Base-by-base conservation (phyloP, 352 stramenopile genomes). In the Lagenidium sp. region DNA sequence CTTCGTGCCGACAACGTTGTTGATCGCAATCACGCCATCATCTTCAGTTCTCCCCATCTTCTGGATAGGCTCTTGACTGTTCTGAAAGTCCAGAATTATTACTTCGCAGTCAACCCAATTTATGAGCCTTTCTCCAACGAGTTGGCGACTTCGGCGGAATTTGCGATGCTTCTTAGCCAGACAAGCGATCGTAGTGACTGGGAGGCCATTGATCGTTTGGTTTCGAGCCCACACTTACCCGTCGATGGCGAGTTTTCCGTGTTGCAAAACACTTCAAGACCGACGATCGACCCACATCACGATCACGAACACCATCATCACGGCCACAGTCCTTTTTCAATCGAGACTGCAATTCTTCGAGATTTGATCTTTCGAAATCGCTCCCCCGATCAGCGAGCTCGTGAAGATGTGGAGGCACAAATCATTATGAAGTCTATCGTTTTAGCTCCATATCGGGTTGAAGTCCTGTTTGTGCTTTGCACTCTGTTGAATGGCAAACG, bases 401-500 rank as follows among this genome's bases (percentile, higher is more conserved):
- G 59, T n/a, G 77, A 89, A 56, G 71, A 89, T 38, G 58, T 69
- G 1, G 74, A 89, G 44, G 74, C 71, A 0, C 69, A 85, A 37
- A 66, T 96, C 16, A 79, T 97, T 25, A 95, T 97, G 68, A 96
- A 97, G 55, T 90, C 82, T 12, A 85, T 97, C 32, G 65, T 96
- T n/a, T 46, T 97, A 13, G 81, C 82, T 3, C 85, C 85, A 18
- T 96, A 96, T 51, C 89, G 96, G 36, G 93, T 98, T 0, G 94
- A 98, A 60, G 84, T 98, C 45, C 70, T 98, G 15, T 98, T 98
- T 57, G 90, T 98, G 15, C 63, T 98, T 2, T 98, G 91, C 52
- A 98, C 90, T 11, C 59, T 98, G 16, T 61, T 98, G n/a, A 96
- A 96, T 16, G 90, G 91, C 31, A 92, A 95, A 44, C 72, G 93